Evolutionary conservation across 2,329 filamentous ascomycete genomes (phyloP), one percentile per base, ranked within the genome.

Genomic region (Blumeria graminis): DNA sequence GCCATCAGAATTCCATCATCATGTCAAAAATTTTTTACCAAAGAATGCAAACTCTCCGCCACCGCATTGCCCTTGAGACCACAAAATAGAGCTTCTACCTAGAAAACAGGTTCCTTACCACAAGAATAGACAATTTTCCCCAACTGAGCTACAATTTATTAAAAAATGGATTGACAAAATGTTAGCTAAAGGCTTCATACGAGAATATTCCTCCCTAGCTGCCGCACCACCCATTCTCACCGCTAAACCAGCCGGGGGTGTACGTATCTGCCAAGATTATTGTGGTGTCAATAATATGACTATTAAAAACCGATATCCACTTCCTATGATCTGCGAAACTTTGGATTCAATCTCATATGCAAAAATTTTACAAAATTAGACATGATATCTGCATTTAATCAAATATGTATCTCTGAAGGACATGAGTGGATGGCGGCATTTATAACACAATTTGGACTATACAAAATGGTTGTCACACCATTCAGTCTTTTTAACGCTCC

Each of bases 341-440:
- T 22, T 56, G 9, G 36, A 51, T 7, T 3, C 32, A 0, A 8
- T 59, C 1, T n/a, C 36, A 4, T 16, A 55, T 14, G 35, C 41
- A 22, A 57, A 48, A 22, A 9, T 55, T 58, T 48, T 22, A 57
- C 56, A 0, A 58, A 58, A 36, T 16, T 57, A 6, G 32, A 58
- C 41, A 14, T 59, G 28, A 57, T 53, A n/a, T 52, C 43, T 33
- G 56, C 56, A 1, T 59, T 57, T 35, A 48, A 58, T 41, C 13
- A 32, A 9, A 55, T 62, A 0, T 13, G 58, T 11, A 57, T 62
- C 22, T 1, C 22, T 13, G 45, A 58, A 52, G 57, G 57, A 1
- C 56, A 61, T 10, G 57, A 62, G 46, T 61, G 57, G 58, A 60
- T 60, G 36, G 60, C 58, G 32, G 60, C 61, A 10, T 62, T 33